A percentile compares a stretch with the other conserved stretches of the same genome.
These are phyloP conservation scores for Allium sativum DNA, from an alignment of 106 monocot genomes.

Conservation along the genomic window DNA sequence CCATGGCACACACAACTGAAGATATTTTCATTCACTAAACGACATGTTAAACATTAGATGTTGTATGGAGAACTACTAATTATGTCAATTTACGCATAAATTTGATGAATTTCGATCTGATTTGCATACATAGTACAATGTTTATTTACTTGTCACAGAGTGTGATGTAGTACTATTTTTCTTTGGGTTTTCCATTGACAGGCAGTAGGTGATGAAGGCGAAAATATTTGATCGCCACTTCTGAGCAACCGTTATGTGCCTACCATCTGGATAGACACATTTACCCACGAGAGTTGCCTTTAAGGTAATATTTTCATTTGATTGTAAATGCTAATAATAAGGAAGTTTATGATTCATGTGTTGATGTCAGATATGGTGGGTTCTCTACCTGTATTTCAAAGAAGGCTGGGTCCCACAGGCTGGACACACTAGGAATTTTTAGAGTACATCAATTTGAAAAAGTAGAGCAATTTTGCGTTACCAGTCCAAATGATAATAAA, in stretches of 20 bases:
- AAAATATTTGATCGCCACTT: slow-evolving; percentile 97
- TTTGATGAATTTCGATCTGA: too few relatives aligned
- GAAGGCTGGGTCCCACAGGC: slow-evolving; percentile 90
- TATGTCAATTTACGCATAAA: too few relatives aligned
- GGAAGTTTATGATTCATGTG: neutral
- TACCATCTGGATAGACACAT: slow-evolving; percentile 82
- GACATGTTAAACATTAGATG: too few relatives aligned
- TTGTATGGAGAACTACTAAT: too few relatives aligned
- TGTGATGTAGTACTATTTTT: too few relatives aligned
- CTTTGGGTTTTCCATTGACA: slow-evolving; percentile 17
- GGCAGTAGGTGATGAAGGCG: slow-evolving; percentile 96
- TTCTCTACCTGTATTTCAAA: slow-evolving; percentile 92
- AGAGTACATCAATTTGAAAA: slow-evolving; percentile 99
- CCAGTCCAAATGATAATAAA: slow-evolving; percentile 70
- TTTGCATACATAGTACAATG: too few relatives aligned
- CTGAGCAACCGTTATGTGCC: slow-evolving; percentile 93
- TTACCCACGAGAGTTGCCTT: slow-evolving; percentile 63
- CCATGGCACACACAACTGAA: too few relatives aligned
- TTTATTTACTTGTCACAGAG: too few relatives aligned
- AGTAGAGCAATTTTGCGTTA: slow-evolving; percentile 89
- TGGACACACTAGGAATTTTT: slow-evolving; percentile 88
- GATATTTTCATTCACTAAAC: too few relatives aligned
- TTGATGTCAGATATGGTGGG: slow-evolving; percentile 70
- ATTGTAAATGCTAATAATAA: neutral
- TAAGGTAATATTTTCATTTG: slow-evolving; percentile 28